Conservation (phyloP, 495 filamentous ascomycete species). For the Delitschia confertaspora region DNA sequence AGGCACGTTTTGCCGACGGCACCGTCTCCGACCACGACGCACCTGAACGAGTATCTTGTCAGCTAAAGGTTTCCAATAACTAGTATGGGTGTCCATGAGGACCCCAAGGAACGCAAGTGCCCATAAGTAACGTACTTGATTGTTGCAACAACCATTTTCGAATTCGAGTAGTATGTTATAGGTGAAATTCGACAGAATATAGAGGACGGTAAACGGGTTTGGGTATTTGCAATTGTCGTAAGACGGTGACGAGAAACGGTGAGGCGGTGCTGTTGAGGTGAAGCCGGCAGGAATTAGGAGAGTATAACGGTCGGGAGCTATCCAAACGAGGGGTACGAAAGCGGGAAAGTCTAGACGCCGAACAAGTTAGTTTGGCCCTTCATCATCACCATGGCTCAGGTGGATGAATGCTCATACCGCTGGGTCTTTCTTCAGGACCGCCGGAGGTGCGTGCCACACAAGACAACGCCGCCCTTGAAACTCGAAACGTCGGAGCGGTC, state of each 20-base stretch:
- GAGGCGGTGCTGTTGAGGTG: not conserved
- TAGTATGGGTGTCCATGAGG: not conserved
- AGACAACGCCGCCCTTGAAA: constrained; percentile 21
- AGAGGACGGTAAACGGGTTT: too few relatives aligned
- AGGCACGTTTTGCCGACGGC: constrained; percentile 98
- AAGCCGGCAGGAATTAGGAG: not conserved
- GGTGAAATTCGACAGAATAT: too few relatives aligned
- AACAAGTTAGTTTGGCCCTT: constrained; percentile 15
- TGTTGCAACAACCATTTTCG: constrained; percentile 26
- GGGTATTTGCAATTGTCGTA: too few relatives aligned
- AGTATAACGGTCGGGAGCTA: constrained; percentile 5
- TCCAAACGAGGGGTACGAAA: constrained; percentile 26
- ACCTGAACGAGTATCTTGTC: constrained; percentile 44
- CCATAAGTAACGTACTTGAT: constrained; percentile 18
- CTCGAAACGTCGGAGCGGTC: constrained; percentile 20
- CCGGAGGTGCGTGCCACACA: constrained; percentile 22
- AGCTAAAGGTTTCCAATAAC: not conserved
- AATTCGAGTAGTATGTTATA: too few relatives aligned
- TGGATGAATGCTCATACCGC: constrained; percentile 15
- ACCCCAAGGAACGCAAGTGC: too few relatives aligned
- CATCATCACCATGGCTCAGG: constrained; percentile 4
- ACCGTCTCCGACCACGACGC: constrained; percentile 98
- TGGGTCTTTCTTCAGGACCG: constrained; percentile 17
- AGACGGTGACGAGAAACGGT: not conserved
- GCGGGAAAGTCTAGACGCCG: constrained; percentile 10